These are phyloP conservation scores for Loxodes magnus DNA, from an alignment of 73 alveolate genomes.

Conservation along the genomic window DNA sequence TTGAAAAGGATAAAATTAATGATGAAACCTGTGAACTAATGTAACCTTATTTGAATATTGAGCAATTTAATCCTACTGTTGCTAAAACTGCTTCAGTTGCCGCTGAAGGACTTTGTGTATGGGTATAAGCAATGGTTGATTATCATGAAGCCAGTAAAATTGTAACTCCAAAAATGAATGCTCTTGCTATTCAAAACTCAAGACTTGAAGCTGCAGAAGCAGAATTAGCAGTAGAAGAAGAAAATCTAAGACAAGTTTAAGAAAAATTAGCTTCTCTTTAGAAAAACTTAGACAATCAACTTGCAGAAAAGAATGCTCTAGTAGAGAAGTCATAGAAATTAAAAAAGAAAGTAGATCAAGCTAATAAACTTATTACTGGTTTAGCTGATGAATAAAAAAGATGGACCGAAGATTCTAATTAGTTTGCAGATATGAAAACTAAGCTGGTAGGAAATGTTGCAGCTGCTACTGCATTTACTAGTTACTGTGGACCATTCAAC, in stretches of 20 bases:
- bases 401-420: slow-evolving; percentile 93
- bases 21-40: slow-evolving; percentile 98
- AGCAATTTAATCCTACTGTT: slow-evolving; percentile 56
- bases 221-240: slow-evolving; percentile 91
- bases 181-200: slow-evolving; percentile 59
- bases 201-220: slow-evolving; percentile 77
- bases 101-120: slow-evolving; percentile 88
- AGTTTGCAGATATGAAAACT: slow-evolving; percentile 93
- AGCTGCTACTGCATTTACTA: slow-evolving; percentile 96
- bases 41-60: slow-evolving; percentile 77
- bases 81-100: slow-evolving; percentile 90
- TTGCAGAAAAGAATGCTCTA: slow-evolving; percentile 88
- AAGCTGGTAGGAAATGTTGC: slow-evolving; percentile 98
- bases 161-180: slow-evolving; percentile 89
- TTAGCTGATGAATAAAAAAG: slow-evolving; percentile 79
- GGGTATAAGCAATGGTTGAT: slow-evolving; percentile 90
- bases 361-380: slow-evolving; percentile 92
- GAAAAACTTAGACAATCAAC: slow-evolving; percentile 82
- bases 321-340: slow-evolving; percentile 72
- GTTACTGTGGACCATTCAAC: slow-evolving; percentile 99
- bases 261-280: slow-evolving; percentile 81
- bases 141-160: slow-evolving; percentile 93
- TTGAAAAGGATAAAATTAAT: slow-evolving; percentile 92
- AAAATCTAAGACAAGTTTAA: slow-evolving; percentile 71
- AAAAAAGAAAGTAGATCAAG: slow-evolving; percentile 93